Evolutionary conservation across 2,329 filamentous ascomycete species (phyloP), one percentile per base, ranked within the genome.

Genomic region (Chaetothyriales sp.): DNA sequence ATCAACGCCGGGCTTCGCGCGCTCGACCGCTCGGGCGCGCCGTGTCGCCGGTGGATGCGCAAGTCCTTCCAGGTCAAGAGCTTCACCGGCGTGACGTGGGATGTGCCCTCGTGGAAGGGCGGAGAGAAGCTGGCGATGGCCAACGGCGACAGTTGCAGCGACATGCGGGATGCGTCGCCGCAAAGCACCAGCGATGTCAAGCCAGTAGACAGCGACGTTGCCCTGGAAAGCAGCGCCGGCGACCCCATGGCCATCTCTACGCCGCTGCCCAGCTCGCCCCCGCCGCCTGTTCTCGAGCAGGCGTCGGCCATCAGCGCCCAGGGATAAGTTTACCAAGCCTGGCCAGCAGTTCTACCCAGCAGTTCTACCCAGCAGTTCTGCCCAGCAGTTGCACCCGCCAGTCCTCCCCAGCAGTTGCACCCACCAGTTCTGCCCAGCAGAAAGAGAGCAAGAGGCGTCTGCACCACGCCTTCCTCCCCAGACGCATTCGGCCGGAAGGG

Each of bases 1-100:
- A 98, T 98, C 76, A 98, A 98, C 66, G 92, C 92, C 51, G 87
- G 88, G 49, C 82, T 98, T 48, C 87, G 92, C 51, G 90, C 92
- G 10, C 85, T 98, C 58, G 92, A 98, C 69, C 83, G 90, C 55
- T 85, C 85, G 6, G 90, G 90, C 60, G 86, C 90, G 64, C 89
- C 92, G 8, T 95, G 89, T 69, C 86, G 90, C 58, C 89, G 83
- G 67, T 98, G 92, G 92, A 76, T 81, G 65, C 86, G 83, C 67
- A 88, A 88, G 57, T 78, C 82, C 51, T 87, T 97, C 66, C 77
- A 76, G 47, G 74, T 97, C 61, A 95, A 94, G 75, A 94, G 84
- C 68, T 97, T 97, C 67, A 95, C 90, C 1, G 90, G 90, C 50
- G 78, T 88, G 15, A 65, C 78, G 29, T 95, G 89, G 89, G 80